A percentile compares a stretch with the other conserved stretches of the same genome.
Evolutionary conservation across 257 asterid species (phyloP).

Genomic region (Ajuga chamaepitys): DNA sequence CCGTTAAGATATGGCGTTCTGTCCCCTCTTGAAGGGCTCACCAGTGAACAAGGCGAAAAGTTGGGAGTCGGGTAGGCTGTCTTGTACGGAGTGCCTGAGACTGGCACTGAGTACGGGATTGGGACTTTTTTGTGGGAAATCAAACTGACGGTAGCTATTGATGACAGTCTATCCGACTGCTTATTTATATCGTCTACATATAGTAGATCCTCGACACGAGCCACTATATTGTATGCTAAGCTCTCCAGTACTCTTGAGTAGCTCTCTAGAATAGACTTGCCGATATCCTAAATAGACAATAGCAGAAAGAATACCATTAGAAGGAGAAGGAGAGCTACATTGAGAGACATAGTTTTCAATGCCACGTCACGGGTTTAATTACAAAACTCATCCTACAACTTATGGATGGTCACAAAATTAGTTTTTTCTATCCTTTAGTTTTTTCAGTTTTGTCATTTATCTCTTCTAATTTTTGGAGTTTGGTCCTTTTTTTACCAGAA

Average conservation of each 20-base stretch:
- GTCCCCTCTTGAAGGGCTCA: conserved; percentile 59
- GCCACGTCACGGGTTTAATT: too few relatives aligned
- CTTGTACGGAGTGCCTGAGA: conserved; percentile 65
- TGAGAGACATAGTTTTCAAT: too few relatives aligned
- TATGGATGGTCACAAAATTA: too few relatives aligned
- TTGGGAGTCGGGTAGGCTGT: conserved; percentile 49
- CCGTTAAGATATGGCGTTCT: conserved; percentile 42
- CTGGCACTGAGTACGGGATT: conserved; percentile 41
- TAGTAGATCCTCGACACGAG: conserved; percentile 78
- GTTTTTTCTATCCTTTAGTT: too few relatives aligned
- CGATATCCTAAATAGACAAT: conserved; percentile 59
- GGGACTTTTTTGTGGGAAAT: conserved; percentile 45
- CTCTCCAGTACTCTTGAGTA: conserved; percentile 96
- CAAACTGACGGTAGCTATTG: conserved; percentile 27
- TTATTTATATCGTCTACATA: conserved; percentile 70
- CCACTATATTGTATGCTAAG: conserved; percentile 68
- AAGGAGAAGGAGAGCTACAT: too few relatives aligned
- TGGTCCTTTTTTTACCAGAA: too few relatives aligned
- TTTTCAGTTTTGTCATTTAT: too few relatives aligned
- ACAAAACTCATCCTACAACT: too few relatives aligned
- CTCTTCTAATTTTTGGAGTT: too few relatives aligned
- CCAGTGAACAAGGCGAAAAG: conserved; percentile 46
- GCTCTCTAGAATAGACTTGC: conserved; percentile 90
- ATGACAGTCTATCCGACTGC: conserved; percentile 44
- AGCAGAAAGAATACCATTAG: background rate